Evolutionary conservation across 2,329 filamentous ascomycete genomes (phyloP).

Genomic region (Ophiostoma sp.): DNA sequence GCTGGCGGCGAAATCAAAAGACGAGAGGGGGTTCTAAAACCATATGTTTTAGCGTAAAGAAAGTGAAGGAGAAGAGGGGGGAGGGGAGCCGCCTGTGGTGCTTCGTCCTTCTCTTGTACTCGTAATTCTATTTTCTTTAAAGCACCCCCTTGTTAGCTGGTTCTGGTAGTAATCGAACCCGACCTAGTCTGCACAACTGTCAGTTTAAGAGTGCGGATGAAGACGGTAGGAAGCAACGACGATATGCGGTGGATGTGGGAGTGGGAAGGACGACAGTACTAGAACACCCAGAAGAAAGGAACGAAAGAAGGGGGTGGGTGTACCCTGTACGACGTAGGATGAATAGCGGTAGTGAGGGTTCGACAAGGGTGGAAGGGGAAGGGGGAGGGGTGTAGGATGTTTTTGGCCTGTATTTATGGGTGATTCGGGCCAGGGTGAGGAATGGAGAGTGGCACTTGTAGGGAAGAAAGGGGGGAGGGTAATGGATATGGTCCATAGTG

Average conservation of each 20-base stretch:
- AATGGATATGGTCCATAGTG: conserved; percentile 15
- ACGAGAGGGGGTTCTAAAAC: conserved; percentile 11
- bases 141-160: conserved; percentile 15
- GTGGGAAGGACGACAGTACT: neutral
- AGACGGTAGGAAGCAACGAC: conserved; percentile 13
- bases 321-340: neutral
- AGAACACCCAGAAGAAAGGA: neutral
- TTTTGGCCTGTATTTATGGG: neutral
- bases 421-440: neutral
- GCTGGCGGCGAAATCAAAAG: conserved; percentile 7
- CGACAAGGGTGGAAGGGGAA: neutral
- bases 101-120: neutral
- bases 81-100: conserved; percentile 11
- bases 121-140: neutral
- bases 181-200: neutral
- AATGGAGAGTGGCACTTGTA: conserved; percentile 9
- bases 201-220: conserved; percentile 5
- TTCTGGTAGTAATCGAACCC: conserved; percentile 10
- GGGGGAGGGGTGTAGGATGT: conserved; percentile 4
- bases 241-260: conserved; percentile 7
- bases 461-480: conserved; percentile 11
- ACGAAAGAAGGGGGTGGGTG: neutral
- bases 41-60: conserved; percentile 18
- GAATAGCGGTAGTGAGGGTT: neutral
- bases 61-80: conserved; percentile 13